A percentile compares a stretch with the other conserved stretches of the same genome.
These are phyloP conservation scores for Ceratobasidium sp. DNA, from an alignment of 1,284 basidiomycete genomes.

Conservation along the genomic window DNA sequence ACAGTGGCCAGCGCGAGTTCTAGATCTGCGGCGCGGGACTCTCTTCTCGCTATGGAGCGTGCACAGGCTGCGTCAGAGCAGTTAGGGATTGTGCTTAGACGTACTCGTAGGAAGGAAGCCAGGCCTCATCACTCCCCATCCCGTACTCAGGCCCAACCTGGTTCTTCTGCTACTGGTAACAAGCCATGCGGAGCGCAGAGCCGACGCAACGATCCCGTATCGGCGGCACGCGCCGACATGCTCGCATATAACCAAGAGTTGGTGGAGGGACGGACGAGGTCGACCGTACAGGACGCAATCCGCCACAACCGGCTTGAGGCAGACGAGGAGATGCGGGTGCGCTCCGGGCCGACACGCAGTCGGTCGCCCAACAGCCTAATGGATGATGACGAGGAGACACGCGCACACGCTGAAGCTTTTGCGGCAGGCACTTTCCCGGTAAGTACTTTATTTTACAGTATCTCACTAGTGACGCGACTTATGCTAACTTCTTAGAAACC, in stretches of 20 bases:
- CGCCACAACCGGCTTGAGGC: neutral
- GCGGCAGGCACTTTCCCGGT: neutral
- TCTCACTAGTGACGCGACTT: neutral
- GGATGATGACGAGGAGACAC: constrained; percentile 1
- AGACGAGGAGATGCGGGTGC: neutral
- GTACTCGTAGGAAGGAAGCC: too few relatives aligned
- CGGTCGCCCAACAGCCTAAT: neutral
- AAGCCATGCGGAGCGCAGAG: neutral
- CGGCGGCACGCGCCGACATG: neutral
- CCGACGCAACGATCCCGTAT: neutral
- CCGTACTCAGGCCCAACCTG: neutral
- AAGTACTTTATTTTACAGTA: neutral
- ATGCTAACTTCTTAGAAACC: neutral
- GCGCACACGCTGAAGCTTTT: neutral
- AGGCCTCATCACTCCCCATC: neutral
- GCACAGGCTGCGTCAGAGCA: neutral
- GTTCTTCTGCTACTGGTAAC: neutral
- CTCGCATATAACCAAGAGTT: neutral
- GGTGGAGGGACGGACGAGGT: neutral
- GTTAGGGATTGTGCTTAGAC: too few relatives aligned
- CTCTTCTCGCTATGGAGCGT: neutral
- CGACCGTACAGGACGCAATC: neutral
- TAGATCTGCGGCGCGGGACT: neutral
- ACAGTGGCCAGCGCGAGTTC: neutral
- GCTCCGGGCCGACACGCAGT: neutral